Evolutionary conservation across 129 eudicot genomes (phyloP), one percentile per base, ranked within the genome.

Genomic region (Glebionis coronaria): DNA sequence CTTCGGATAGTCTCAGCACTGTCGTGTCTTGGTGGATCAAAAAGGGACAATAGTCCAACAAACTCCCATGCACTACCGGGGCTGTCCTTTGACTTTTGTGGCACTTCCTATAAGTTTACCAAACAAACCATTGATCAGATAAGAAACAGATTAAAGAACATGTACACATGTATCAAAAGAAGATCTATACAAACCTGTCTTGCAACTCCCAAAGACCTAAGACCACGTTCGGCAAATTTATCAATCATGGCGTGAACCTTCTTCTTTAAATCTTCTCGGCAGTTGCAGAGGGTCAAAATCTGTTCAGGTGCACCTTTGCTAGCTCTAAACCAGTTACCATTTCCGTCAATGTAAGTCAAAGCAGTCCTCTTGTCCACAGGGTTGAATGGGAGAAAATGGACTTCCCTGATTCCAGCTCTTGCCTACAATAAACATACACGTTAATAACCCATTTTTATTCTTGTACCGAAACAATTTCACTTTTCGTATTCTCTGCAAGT

Each of bases 301-400:
- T 87, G 90, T 59, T 83, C 90, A 35, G 90, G 95, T 40, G 95
- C 95, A 60, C 95, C 95, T 76, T 84, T 87, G 80, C 95, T 87
- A 29, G 90, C 87, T 60, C 95, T 82, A 65, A 78, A 81, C 95
- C 95, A 87, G 65, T 81, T 73, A 25, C 80, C 95, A 52, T 60
- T 61, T 9, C 64, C 57, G 66, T 84, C 95, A 50, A 84, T 81
- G 61, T 84, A 87, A 28, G 90, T 87, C 76, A 87, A 65, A 42
- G 95, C 95, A 66, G 90, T 87, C 83, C 95, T 79, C 76, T 87
- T 87, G 20, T 87, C 95, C 55, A 86, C 94, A 2, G 94, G 94
- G 72, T 86, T 86, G 70, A 86, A 86, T 9, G 93, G 93, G 69
- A 86, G 70, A 70, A 86, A 86, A 72, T 86, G 93, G 8, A 86